A percentile compares a stretch with the other conserved stretches of the same genome.
phyloP scores from a whole-genome alignment of 2,329 filamentous ascomycete species.

The Trichoderma sp. region DNA sequence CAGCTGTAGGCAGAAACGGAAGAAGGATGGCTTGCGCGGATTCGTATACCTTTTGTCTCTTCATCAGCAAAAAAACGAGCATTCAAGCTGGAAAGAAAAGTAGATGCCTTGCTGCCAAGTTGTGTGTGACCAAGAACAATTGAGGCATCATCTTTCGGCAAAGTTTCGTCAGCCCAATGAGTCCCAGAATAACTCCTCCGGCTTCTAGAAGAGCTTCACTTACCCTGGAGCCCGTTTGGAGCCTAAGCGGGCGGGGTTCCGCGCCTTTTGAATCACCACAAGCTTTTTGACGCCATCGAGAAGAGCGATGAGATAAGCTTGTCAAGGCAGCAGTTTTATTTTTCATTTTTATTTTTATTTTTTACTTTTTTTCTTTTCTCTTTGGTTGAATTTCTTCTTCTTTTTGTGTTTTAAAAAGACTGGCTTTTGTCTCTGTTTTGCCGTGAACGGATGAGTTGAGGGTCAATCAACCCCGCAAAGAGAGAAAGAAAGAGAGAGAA shows the following conservation, averaged over 20 bases:
- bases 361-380: background rate
- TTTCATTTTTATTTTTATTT: background rate
- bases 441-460: background rate
- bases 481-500: background rate
- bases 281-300: background rate
- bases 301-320: background rate
- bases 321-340: background rate
- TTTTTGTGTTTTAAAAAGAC: background rate
- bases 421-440: background rate
- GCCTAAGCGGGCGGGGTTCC: background rate
- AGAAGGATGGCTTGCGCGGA: background rate
- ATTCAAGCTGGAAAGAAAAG: background rate
- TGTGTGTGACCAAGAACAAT: background rate
- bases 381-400: background rate
- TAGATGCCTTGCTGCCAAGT: background rate
- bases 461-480: background rate
- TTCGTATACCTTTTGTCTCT: background rate
- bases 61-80: background rate
- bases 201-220: background rate
- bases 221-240: background rate
- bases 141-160: background rate
- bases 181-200: too few relatives aligned
- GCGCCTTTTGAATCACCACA: background rate
- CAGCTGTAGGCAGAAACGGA: background rate
- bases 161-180: background rate